Evolutionary conservation across 2,329 filamentous ascomycete genomes (phyloP), one percentile per base, ranked within the genome.

Genomic region (Exophiala dermatitidis): DNA sequence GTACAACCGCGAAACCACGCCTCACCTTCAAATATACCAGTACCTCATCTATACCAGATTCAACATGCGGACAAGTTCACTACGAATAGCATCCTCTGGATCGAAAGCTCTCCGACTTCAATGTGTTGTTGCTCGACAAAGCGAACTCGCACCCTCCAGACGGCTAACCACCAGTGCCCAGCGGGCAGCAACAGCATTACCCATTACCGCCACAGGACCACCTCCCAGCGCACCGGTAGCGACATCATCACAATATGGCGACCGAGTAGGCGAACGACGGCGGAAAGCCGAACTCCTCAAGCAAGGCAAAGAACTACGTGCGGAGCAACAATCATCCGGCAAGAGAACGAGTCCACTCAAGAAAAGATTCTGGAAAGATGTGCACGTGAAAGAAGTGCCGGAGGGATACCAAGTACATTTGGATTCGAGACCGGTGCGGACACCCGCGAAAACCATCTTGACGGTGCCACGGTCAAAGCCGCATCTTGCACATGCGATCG

Each of bases 281-380:
- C 71, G 74, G 57, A 77, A 80, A 64, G 73, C 73, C 2, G 74
- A 77, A 55, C 63, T 74, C 33, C 66, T 80, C 54, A 66, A 72
- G 56, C 66, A 72, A 63, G 73, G 72, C 3, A 72, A 75, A 57
- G 67, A 74, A 58, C 59, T 72, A 48, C 71, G 68, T 46, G 56
- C 69, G 19, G 19, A 19, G 19, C 19, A 19, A 19, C 2, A 66
- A 71, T 48, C 69, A 73, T 2, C 49, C 59, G 5, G 66, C 63
- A 42, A 61, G 63, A 61, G 63, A 33, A 59, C 64, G 19, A 63
- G 67, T 32, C 74, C 76, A 1, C 76, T 84, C 65, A 77, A 77
- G 65, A 87, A 83, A 73, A 80, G 90, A 49, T 96, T 96, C 74
- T 97, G 91, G 91, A 88, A 86, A 69, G 80, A 93, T 66, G 88